Percentiles rank a stretch among this genome's conserved stretches.
These are phyloP conservation scores for Fusarium haematococcum DNA, from an alignment of 2,329 filamentous ascomycete genomes.

Conservation along the genomic window DNA sequence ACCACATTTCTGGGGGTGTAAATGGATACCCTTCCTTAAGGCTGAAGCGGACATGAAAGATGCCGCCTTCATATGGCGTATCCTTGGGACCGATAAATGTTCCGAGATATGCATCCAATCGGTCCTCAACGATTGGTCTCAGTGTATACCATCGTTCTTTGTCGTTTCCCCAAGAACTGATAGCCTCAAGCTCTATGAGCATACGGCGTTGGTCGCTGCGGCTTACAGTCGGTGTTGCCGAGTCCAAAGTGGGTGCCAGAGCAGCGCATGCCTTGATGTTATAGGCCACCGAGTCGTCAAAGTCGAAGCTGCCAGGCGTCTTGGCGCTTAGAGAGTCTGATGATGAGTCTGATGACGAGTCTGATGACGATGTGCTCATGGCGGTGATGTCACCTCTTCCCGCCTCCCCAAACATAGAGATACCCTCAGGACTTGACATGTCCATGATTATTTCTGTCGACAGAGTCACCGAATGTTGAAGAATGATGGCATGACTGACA, in stretches of 20 bases:
- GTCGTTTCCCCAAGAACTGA: neutral
- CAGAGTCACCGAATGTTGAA: neutral
- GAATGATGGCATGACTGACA: neutral
- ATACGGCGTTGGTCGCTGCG: neutral
- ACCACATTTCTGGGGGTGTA: neutral
- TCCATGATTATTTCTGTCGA: neutral
- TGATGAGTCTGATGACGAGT: neutral
- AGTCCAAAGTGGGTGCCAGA: neutral
- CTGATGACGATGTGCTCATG: neutral
- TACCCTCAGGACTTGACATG: neutral
- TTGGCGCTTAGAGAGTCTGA: neutral
- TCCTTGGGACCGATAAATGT: neutral
- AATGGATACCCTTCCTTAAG: neutral
- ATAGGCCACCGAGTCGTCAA: neutral
- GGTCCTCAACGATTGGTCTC: neutral
- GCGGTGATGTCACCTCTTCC: neutral
- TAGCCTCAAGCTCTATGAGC: neutral
- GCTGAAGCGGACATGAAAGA: neutral
- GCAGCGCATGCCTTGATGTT: neutral
- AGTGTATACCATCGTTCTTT: neutral
- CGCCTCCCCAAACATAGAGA: neutral
- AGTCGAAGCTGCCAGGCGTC: neutral
- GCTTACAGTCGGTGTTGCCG: neutral
- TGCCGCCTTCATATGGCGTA: neutral
- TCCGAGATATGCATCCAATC: neutral